A percentile compares a stretch with the other conserved stretches of the same genome.
Evolutionary conservation across 1,284 basidiomycete genomes (phyloP).

Genomic region (Coniferiporia sulphurascens): DNA sequence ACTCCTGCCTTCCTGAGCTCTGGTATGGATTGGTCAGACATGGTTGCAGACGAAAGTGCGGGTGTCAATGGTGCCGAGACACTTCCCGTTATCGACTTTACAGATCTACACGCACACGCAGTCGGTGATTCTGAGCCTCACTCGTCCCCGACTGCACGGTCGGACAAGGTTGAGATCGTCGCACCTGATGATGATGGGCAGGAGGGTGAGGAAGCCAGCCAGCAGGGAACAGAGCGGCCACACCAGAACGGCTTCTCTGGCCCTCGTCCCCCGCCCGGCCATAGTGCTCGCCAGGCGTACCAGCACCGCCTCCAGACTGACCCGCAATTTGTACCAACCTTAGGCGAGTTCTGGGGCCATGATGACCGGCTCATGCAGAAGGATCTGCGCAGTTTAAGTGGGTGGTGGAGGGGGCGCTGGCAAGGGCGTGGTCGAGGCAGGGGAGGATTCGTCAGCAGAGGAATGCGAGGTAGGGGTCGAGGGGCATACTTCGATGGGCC

Average conservation of each 20-base stretch:
- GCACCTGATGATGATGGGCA: slow-evolving; percentile 35
- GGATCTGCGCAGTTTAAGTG: slow-evolving; percentile 68
- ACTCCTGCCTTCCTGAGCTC: slow-evolving; percentile 49
- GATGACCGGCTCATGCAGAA: slow-evolving; percentile 80
- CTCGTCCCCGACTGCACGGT: slow-evolving; percentile 16
- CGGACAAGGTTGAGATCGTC: slow-evolving; percentile 21
- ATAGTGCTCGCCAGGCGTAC: slow-evolving; percentile 70
- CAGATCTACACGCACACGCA: slow-evolving; percentile 49
- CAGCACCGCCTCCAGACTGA: slow-evolving; percentile 73
- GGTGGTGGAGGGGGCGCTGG: slow-evolving; percentile 79
- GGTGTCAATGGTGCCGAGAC: slow-evolving; percentile 47
- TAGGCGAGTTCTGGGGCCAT: slow-evolving; percentile 89
- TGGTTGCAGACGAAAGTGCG: slow-evolving; percentile 62
- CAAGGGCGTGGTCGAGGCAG: slow-evolving; percentile 61
- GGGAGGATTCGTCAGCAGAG: slow-evolving; percentile 37
- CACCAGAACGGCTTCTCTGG: background rate
- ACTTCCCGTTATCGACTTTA: slow-evolving; percentile 78
- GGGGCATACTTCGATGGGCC: slow-evolving; percentile 34
- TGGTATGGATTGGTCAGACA: slow-evolving; percentile 69
- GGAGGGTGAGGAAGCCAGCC: slow-evolving; percentile 4
- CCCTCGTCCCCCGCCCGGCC: slow-evolving; percentile 31
- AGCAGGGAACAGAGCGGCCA: slow-evolving; percentile 4
- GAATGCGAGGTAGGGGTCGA: slow-evolving; percentile 50
- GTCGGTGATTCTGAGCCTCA: slow-evolving; percentile 23
- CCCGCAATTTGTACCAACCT: slow-evolving; percentile 80